Base-by-base conservation (phyloP, 305 asterid species). In the Solanum aculeatissimum region DNA sequence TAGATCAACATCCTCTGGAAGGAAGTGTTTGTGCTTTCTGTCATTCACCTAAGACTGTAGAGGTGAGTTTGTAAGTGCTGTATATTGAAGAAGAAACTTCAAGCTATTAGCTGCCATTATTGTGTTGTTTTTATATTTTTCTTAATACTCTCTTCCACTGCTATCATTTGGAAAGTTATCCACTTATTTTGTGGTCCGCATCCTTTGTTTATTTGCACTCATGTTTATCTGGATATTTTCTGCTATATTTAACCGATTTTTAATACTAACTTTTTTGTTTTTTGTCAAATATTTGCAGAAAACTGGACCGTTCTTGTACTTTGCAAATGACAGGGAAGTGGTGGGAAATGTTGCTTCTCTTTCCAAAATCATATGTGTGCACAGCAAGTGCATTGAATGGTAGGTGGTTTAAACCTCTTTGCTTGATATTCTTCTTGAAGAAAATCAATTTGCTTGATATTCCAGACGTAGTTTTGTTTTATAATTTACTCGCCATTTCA, bases 361-460 rank as follows among this genome's bases (percentile, higher is more conserved):
- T 84, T 84, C 95, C 88, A 87, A 90, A 60, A 89, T 92, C 82
- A 89, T 92, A 86, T 79, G 96, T 49, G 95, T 92, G 85, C 99
- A 97, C 85, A 89, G 83, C 53, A 94, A 91, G 89, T 97, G 99
- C 92, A 92, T 94, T 87, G 97, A 94, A 63, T 97, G 99, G 99
- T 97, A 92, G 42, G 93, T 82, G 84, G 42, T 57, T 60, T 81
- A 43, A 82, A 82, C 43, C 75, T 25, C 12, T 65, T 47, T 65
- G 58, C 72, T 69, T 32, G 43, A 38, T 83, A 49, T 66, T 70
- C 53, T 58, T 60, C 16, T 11, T 1, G 4, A 60, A 60, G 5
- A 21, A 43, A 82, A 82, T 43, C 75, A 43, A 7, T 82, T 47
- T 65, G 42, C 42, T 53, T 9, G 19, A 38, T 83, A 66, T 83